Percentiles rank a stretch among this genome's conserved stretches.
Evolutionary conservation across 345 rosid species (phyloP).

Genomic region (Melaleuca quinquenervia): DNA sequence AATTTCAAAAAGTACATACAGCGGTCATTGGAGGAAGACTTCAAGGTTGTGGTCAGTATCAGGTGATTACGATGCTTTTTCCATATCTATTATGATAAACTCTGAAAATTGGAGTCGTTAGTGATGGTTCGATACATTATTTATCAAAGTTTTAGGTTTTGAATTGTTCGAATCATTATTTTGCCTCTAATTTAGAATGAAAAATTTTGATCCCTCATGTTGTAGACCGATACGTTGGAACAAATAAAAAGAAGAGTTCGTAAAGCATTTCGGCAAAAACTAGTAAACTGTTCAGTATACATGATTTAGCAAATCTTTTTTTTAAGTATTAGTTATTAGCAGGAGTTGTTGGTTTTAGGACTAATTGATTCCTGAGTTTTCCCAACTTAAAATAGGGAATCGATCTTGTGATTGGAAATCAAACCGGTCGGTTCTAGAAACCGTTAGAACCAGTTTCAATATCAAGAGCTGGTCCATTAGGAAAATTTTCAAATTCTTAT

Average conservation of each 20-base stretch:
- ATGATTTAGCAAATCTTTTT: background rate
- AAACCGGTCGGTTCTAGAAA: too few relatives aligned
- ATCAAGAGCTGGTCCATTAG: too few relatives aligned
- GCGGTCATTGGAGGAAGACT: conserved; percentile 68
- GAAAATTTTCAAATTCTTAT: too few relatives aligned
- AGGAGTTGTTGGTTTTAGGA: too few relatives aligned
- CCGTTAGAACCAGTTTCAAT: too few relatives aligned
- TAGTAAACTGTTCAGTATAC: too few relatives aligned
- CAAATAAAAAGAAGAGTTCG: background rate
- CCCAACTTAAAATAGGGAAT: too few relatives aligned
- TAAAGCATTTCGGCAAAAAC: too few relatives aligned
- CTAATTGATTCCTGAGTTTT: too few relatives aligned
- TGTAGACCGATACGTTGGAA: background rate
- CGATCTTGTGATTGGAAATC: too few relatives aligned
- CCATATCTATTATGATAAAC: background rate
- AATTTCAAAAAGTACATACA: conserved; percentile 66
- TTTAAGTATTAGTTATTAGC: background rate
- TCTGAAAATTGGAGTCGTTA: background rate
- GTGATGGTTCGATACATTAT: background rate
- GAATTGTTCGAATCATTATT: background rate
- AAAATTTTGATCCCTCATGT: background rate
- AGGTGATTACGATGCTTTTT: conserved; percentile 12
- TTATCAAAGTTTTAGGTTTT: background rate
- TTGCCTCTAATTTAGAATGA: background rate
- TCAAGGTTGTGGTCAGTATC: conserved; percentile 67